Conservation (phyloP, 192 early-diverging fungal species). For the Coemansia sp. region DNA sequence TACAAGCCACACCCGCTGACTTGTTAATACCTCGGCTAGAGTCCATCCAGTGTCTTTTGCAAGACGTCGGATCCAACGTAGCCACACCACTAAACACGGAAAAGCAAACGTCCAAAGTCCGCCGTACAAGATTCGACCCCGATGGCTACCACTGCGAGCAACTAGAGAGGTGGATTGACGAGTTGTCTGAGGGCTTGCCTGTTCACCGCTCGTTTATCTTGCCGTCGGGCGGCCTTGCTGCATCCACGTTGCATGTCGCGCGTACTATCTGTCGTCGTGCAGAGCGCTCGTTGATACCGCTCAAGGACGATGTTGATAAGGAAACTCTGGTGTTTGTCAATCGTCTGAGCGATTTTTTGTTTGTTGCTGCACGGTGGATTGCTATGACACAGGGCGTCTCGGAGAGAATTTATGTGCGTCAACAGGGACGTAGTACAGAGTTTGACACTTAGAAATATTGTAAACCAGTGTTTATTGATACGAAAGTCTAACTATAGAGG, state of each 20-base stretch:
- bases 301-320: slow-evolving; percentile 57
- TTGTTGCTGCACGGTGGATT: slow-evolving; percentile 82
- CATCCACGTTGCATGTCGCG: slow-evolving; percentile 80
- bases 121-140: slow-evolving; percentile 74
- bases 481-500: too few species aligned
- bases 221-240: slow-evolving; percentile 86
- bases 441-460: slow-evolving; percentile 31
- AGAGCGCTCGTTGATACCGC: slow-evolving; percentile 77
- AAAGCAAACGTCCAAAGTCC: slow-evolving; percentile 58
- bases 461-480: neutral
- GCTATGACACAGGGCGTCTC: slow-evolving; percentile 68
- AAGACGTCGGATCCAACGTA: slow-evolving; percentile 88
- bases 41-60: slow-evolving; percentile 88
- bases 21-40: slow-evolving; percentile 37
- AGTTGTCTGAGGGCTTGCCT: slow-evolving; percentile 67
- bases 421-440: slow-evolving; percentile 36
- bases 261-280: slow-evolving; percentile 84
- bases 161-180: slow-evolving; percentile 90
- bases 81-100: slow-evolving; percentile 76
- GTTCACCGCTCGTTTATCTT: slow-evolving; percentile 83
- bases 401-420: slow-evolving; percentile 76
- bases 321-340: slow-evolving; percentile 43
- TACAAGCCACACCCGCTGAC: slow-evolving; percentile 6
- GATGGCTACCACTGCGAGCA: slow-evolving; percentile 62
- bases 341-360: slow-evolving; percentile 85